Evolutionary conservation across 208 protist species (phyloP), one percentile per base, ranked within the genome.

Genomic region (Borovskyia barvae): DNA sequence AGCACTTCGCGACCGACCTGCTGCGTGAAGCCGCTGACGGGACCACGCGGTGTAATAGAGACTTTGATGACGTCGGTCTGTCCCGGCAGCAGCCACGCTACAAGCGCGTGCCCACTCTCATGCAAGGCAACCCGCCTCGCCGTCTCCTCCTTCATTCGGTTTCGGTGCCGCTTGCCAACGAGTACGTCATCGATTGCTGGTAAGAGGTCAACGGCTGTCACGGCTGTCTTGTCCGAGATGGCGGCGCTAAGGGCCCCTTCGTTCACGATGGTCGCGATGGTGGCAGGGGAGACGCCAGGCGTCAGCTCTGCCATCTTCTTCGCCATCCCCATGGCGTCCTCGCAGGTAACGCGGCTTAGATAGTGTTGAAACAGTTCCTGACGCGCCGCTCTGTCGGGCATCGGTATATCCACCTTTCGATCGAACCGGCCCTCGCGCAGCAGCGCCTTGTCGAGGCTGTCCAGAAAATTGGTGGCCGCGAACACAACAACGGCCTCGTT

Each of bases 361-460:
- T 93, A 96, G 67, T 91, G 80, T 37, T 30, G 1, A 49, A 96
- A 94, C 33, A 96, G 61, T 22, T 89, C 76, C 35, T 54, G 56
- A 35, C 90, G 74, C 14, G 82, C 84, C 41, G 42, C 53, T 42
- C 70, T 71, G 74, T 96, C 90, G 7, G 90, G 90, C 75, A 93
- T 82, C 5, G 69, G 75, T 26, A 96, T 79, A 37, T 87, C 75
- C 36, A 98, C 89, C 66, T 94, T 84, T 37, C 97, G 79, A 58
- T 99, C 98, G 66, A 99, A 98, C 22, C 98, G 90, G 32, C 98
- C 98, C 22, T 97, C 97, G 36, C 98, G 88, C 43, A 98, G 57
- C 25, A 99, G 85, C 11, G 97, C 97, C 66, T 80, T 74, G 80
- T 99, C 97, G 2, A 99, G 56, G 24, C 92, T 88, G 55, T 98